Base-by-base conservation (phyloP, 805 yeast species). In the Dipodascus albidus region DNA sequence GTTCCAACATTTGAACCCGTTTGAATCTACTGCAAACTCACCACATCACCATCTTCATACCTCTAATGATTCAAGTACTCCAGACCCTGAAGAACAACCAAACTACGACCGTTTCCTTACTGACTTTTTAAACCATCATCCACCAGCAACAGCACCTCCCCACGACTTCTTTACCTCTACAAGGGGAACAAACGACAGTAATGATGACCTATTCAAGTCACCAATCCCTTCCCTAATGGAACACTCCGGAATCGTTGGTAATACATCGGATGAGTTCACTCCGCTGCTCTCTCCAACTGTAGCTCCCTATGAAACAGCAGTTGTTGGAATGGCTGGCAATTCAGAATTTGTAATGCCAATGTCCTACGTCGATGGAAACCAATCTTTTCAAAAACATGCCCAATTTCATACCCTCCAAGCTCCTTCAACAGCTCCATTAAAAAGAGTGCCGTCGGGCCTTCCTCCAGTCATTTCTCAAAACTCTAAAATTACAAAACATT, bases 221-320 rank as follows among this genome's bases (percentile, higher is more conserved):
- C 44, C 44, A n/a, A 38, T 38, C 6, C 44, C 44, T 14, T 38
- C 44, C 17, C 44, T 38, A 4, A 38, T 38, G 17, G 44, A 38
- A 38, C 9, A 4, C 20, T 17, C 44, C 6, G 20, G 44, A 4
- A 17, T 38, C 20, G 44, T 38, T 8, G 33, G 33, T 27, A 38
- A 17, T 14, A 38, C 44, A 4, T 38, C 44, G 6, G 44, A 38
- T 14, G 44, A 38, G 3, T 85, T 83, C 67, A 85, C 93, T 1
- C 93, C 95, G 0, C 71, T 85, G 56, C 78, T 83, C 1, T 83
- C 90, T 1, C 95, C 95, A 0, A 82, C 85, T 8, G 84, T 81
- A 15, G 79, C 88, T 2, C 88, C 88, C 1, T 60, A 75, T 60
- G 87, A 70, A 6, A 23, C 41, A 8, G 47, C 54, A 4, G 49